These are phyloP conservation scores for Exobasidium rhododendri DNA, from an alignment of 1,284 basidiomycete genomes.

Conservation along the genomic window DNA sequence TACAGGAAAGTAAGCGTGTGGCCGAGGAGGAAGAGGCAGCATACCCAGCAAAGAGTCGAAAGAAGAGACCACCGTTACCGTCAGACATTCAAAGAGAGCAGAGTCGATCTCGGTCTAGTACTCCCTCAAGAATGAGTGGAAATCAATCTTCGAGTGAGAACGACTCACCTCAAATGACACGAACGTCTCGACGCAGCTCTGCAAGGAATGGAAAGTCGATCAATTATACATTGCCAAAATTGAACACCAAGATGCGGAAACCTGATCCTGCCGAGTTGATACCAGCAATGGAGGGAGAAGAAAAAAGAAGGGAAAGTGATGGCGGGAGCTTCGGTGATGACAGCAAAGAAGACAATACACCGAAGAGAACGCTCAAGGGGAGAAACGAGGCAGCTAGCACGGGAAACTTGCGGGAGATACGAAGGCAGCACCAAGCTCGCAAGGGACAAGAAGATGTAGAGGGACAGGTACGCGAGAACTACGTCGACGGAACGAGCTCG, in stretches of 20 bases:
- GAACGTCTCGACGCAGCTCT: not conserved
- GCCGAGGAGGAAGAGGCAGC: slow-evolving; percentile 5
- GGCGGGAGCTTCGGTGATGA: not conserved
- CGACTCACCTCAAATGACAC: not conserved
- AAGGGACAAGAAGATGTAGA: not conserved
- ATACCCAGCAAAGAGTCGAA: not conserved
- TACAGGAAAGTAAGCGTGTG: slow-evolving; percentile 3
- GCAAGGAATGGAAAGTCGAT: slow-evolving; percentile 24
- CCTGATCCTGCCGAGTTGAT: slow-evolving; percentile 37
- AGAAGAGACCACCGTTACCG: not conserved
- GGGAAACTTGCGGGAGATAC: slow-evolving; percentile 38
- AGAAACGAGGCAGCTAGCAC: slow-evolving; percentile 27
- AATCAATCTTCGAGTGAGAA: not conserved
- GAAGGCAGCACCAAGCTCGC: slow-evolving; percentile 32
- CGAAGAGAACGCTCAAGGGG: slow-evolving; percentile 3
- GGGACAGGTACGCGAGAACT: not conserved
- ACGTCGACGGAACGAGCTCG: not conserved
- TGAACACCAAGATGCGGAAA: slow-evolving; percentile 55
- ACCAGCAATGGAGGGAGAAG: slow-evolving; percentile 7
- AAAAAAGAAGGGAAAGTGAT: not conserved
- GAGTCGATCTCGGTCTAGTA: not conserved
- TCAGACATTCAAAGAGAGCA: not conserved
- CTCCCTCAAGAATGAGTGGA: not conserved
- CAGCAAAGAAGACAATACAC: not conserved
- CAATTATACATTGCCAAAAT: slow-evolving; percentile 53